Percentiles rank a stretch among this genome's conserved stretches.
Conservation (phyloP, 1,284 basidiomycete genomes). For the Xerocomus amazonicus region DNA sequence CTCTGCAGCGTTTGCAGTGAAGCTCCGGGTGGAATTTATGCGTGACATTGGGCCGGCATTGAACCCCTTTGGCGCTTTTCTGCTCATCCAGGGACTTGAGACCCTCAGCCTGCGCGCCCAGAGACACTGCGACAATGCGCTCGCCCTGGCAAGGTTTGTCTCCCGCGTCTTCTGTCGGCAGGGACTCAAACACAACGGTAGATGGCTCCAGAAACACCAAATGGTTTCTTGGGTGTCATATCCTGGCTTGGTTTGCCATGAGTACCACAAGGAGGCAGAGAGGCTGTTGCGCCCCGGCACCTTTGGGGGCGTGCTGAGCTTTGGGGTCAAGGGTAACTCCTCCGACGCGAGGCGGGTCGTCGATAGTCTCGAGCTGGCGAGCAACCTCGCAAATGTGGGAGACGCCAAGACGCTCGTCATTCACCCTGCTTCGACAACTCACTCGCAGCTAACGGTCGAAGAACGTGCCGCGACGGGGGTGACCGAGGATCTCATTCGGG, state of each 20-base stretch:
- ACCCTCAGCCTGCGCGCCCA: conserved; percentile 77
- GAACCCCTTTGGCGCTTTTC: conserved; percentile 79
- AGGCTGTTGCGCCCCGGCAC: conserved; percentile 51
- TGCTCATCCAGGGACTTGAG: conserved; percentile 80
- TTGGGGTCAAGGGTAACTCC: conserved; percentile 71
- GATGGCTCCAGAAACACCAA: conserved; percentile 66
- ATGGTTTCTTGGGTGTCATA: conserved; percentile 80
- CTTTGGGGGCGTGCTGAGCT: conserved; percentile 77
- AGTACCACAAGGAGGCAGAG: conserved; percentile 58
- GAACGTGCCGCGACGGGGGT: conserved; percentile 74
- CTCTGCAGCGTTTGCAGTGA: conserved; percentile 64
- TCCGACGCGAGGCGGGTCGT: conserved; percentile 63
- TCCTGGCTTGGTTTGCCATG: conserved; percentile 66
- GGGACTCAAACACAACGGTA: conserved; percentile 1
- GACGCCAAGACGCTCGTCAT: conserved; percentile 78
- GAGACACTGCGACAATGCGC: conserved; percentile 70
- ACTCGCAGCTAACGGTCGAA: conserved; percentile 67
- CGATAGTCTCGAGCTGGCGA: conserved; percentile 70
- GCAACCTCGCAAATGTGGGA: conserved; percentile 68
- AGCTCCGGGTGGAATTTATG: conserved; percentile 67
- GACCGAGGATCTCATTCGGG: conserved; percentile 74
- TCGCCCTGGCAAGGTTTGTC: conserved; percentile 60
- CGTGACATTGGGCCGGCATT: conserved; percentile 73
- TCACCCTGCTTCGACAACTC: conserved; percentile 83
- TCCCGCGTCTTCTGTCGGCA: background rate